Base-by-base conservation (phyloP, 139 green algal genomes). In the Dunaliella sp. region DNA sequence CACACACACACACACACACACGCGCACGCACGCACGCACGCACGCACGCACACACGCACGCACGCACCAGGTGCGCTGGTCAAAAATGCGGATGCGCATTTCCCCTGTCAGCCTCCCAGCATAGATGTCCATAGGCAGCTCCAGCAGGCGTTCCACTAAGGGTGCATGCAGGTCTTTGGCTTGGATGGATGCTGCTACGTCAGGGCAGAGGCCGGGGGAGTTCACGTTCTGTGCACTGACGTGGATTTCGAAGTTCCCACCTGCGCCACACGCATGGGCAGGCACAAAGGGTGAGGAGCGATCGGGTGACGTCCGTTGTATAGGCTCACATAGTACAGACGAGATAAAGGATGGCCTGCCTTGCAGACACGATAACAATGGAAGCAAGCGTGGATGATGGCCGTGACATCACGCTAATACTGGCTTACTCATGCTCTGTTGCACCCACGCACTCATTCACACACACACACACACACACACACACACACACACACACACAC, bases 121-220 rank as follows among this genome's bases (percentile, higher is more conserved):
- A 83, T 94, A 84, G 33, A 98, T 94, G 90, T 98, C 96, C 89
- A 98, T 95, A 38, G 97, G 97, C 38, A 99, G 85, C 87, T 97
- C 95, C 22, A 98, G 80, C 72, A 98, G 77, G 24, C 96, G 92
- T 90, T 98, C 97, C 26, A 97, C 57, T 0, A 98, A 82, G 0
- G 96, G 96, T 3, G 92, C 95, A 84, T 97, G 92, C 84, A 98
- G 89, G 37, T 79, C 33, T 2, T 48, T 25, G 26, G 74, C 83
- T 32, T 58, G 48, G 0, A 97, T 78, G 1, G 58, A 48, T 3
- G 97, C 86, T 7, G 80, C 83, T 48, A 97, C 84, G 58, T 94
- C 88, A 24, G 88, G 81, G 35, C 57, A 88, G 1, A 35, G 36
- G 83, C 89, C 83, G 1, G 82, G 83, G 2, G 77, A 35, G 34